Percentiles rank a stretch among this genome's conserved stretches.
Conservation (phyloP, 441 rosid species). For the Biscutella laevigata region DNA sequence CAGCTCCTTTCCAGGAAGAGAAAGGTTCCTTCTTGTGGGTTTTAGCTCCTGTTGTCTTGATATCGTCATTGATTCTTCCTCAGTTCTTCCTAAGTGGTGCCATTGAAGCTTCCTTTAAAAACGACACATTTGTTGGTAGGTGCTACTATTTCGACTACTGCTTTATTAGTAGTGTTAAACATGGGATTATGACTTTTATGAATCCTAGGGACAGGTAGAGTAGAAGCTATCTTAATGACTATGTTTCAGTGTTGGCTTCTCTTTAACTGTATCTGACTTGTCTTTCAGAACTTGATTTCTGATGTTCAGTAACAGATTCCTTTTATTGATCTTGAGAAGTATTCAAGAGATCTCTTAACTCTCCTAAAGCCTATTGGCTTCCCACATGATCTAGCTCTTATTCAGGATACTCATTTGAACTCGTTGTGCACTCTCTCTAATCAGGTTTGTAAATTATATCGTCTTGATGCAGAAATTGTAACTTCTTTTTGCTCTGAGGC, state of each 20-base stretch:
- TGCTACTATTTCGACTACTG: not conserved
- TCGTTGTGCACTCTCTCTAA: slow-evolving; percentile 1
- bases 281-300: not conserved
- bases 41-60: slow-evolving; percentile 63
- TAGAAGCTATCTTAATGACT: not conserved
- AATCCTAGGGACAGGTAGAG: not conserved
- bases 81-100: slow-evolving; percentile 55
- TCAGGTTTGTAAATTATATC: not conserved
- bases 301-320: not conserved
- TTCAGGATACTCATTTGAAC: not conserved
- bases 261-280: not conserved
- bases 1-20: slow-evolving; percentile 63
- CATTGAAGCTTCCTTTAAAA: slow-evolving; percentile 42
- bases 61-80: slow-evolving; percentile 54
- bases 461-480: slow-evolving; percentile 48
- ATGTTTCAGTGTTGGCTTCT: not conserved
- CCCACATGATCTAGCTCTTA: not conserved
- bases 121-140: slow-evolving; percentile 44
- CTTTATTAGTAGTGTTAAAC: not conserved
- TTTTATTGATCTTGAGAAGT: not conserved
- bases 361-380: not conserved
- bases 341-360: not conserved
- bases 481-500: slow-evolving; percentile 53
- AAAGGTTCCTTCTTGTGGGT: slow-evolving; percentile 63
- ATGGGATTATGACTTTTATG: not conserved